Evolutionary conservation across 2,329 filamentous ascomycete genomes (phyloP).

Genomic region (Coniochaeta sp.): DNA sequence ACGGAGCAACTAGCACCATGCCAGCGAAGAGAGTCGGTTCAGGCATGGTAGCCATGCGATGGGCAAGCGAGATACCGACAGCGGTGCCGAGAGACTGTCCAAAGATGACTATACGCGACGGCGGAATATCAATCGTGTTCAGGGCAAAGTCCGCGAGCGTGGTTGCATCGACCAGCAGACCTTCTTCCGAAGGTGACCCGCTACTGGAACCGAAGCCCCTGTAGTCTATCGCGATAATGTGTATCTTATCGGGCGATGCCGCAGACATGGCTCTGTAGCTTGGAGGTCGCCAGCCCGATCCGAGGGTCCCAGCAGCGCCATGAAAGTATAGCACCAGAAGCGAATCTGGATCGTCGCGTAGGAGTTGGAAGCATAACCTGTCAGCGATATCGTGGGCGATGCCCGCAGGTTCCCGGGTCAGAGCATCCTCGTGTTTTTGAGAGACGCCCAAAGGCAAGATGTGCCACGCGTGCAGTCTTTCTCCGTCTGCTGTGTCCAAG

Average conservation of each 20-base stretch:
- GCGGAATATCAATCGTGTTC: slow-evolving; percentile 40
- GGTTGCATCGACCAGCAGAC: slow-evolving; percentile 45
- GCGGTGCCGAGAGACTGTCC: slow-evolving; percentile 52
- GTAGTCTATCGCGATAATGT: slow-evolving; percentile 54
- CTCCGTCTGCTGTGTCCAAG: slow-evolving; percentile 55
- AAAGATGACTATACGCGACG: slow-evolving; percentile 49
- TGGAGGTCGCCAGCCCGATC: slow-evolving; percentile 43
- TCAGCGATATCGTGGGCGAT: slow-evolving; percentile 23
- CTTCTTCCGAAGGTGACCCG: slow-evolving; percentile 45
- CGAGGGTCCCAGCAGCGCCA: slow-evolving; percentile 48
- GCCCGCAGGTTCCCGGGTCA: slow-evolving; percentile 30
- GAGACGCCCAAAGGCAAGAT: slow-evolving; percentile 64
- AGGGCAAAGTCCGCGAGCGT: slow-evolving; percentile 46
- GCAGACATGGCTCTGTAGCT: slow-evolving; percentile 50
- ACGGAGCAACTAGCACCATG: slow-evolving; percentile 47
- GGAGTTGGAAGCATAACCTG: slow-evolving; percentile 30
- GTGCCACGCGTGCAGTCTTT: slow-evolving; percentile 68
- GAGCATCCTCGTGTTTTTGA: slow-evolving; percentile 44
- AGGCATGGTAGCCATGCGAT: slow-evolving; percentile 18
- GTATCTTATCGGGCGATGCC: slow-evolving; percentile 40
- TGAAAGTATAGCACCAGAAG: slow-evolving; percentile 43
- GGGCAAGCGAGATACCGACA: slow-evolving; percentile 20
- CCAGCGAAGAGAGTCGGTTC: slow-evolving; percentile 42
- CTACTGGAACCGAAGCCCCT: slow-evolving; percentile 49
- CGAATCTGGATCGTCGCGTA: slow-evolving; percentile 35